phyloP scores from a whole-genome alignment of 2,329 filamentous ascomycete species.

The Colletotrichum chlorophyti region DNA sequence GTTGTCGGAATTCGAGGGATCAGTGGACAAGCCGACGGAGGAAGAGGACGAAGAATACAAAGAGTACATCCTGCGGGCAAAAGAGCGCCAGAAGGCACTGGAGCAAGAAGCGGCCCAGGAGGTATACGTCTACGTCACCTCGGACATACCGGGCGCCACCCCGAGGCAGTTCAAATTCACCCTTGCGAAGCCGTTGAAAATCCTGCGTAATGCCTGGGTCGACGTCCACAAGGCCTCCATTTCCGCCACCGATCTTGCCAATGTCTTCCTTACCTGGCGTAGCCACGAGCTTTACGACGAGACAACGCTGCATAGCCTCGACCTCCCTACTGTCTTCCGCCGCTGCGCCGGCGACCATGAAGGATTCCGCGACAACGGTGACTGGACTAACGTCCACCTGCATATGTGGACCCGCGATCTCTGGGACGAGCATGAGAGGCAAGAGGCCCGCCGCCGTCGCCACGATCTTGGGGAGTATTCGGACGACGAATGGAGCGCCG shows the following conservation, averaged over 20 bases:
- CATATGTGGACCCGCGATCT: conserved; percentile 77
- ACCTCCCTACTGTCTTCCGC: conserved; percentile 55
- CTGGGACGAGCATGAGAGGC: conserved; percentile 56
- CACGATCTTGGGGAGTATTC: conserved; percentile 51
- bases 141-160: conserved; percentile 66
- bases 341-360: conserved; percentile 37
- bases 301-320: conserved; percentile 75
- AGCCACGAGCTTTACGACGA: conserved; percentile 74
- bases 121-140: conserved; percentile 58
- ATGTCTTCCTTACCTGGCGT: conserved; percentile 82
- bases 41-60: conserved; percentile 50
- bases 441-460: conserved; percentile 54
- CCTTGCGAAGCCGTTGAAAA: conserved; percentile 70
- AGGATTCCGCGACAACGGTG: conserved; percentile 51
- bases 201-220: conserved; percentile 76
- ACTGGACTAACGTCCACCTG: conserved; percentile 70
- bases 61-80: conserved; percentile 52
- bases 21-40: conserved; percentile 21
- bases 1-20: conserved; percentile 13
- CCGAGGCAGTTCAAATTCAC: conserved; percentile 67
- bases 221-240: conserved; percentile 57
- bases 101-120: conserved; percentile 27
- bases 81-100: conserved; percentile 36
- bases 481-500: conserved; percentile 33
- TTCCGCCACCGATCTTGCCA: conserved; percentile 49